Conservation (phyloP, 2,329 filamentous ascomycete species). For the Pyrenophora teres region DNA sequence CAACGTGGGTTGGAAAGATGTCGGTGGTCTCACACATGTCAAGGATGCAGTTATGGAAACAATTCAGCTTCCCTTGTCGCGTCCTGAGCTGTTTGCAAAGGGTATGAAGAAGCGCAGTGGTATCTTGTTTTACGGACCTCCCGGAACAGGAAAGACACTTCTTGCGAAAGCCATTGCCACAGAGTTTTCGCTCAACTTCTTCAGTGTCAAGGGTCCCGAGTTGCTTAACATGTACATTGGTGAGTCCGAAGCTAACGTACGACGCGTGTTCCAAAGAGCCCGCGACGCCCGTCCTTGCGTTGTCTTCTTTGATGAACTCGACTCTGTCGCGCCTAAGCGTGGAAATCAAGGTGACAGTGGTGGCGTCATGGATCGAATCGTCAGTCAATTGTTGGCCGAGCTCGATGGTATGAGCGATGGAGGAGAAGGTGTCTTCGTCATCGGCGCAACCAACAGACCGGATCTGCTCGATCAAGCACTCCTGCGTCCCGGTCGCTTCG, state of each 20-base stretch:
- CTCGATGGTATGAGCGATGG: conserved; percentile 97
- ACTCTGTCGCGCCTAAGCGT: conserved; percentile 92
- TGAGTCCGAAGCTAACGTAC: conserved; percentile 89
- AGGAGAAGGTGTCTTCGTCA: conserved; percentile 86
- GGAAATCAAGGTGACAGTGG: conserved; percentile 97
- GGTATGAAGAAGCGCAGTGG: conserved; percentile 98
- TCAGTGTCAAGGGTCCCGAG: conserved; percentile 90
- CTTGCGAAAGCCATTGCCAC: conserved; percentile 91
- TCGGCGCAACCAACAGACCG: conserved; percentile 92
- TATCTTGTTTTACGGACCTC: conserved; percentile 89
- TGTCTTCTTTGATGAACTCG: conserved; percentile 91
- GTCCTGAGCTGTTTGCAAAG: conserved; percentile 92
- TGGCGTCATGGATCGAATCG: conserved; percentile 97
- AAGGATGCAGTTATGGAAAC: conserved; percentile 98
- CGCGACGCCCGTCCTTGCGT: conserved; percentile 85
- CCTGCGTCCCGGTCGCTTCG: conserved; percentile 86
- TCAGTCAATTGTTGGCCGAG: conserved; percentile 91
- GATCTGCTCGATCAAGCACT: conserved; percentile 91
- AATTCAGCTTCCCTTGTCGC: conserved; percentile 87
- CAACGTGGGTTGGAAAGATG: conserved; percentile 94
- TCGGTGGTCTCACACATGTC: conserved; percentile 89
- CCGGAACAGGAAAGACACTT: conserved; percentile 90
- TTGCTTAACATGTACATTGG: conserved; percentile 96
- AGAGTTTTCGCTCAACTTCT: conserved; percentile 93
- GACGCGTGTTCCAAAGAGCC: conserved; percentile 84